Percentiles rank a stretch among this genome's conserved stretches.
These are phyloP conservation scores for Ricinus communis DNA, from an alignment of 345 rosid genomes.

Conservation along the genomic window DNA sequence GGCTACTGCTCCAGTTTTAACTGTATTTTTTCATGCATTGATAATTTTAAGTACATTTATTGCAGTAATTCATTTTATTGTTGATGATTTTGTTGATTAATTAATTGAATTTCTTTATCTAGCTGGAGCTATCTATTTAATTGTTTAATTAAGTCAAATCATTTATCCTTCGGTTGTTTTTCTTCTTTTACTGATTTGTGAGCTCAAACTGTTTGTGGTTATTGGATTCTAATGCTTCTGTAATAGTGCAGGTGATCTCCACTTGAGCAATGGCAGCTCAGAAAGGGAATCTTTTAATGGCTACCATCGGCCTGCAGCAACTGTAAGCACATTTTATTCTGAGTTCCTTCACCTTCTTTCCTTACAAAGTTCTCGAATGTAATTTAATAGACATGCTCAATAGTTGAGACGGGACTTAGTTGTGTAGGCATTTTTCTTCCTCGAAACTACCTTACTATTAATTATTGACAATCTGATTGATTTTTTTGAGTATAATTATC, in stretches of 20 bases:
- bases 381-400: not conserved
- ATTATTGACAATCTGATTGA: not conserved
- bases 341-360: not conserved
- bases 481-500: not conserved
- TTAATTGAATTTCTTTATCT: too few relatives aligned
- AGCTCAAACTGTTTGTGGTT: conserved; percentile 10
- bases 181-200: not conserved
- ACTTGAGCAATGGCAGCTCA: conserved; percentile 32
- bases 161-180: not conserved
- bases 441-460: not conserved
- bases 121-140: not conserved
- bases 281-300: conserved; percentile 41
- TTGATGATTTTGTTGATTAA: not conserved
- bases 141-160: not conserved
- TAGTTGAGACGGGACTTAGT: not conserved
- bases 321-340: conserved; percentile 35
- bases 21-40: conserved; percentile 15
- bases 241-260: conserved; percentile 48
- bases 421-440: not conserved
- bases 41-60: conserved; percentile 8
- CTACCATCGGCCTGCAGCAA: conserved; percentile 41
- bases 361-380: not conserved
- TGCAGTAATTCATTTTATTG: conserved; percentile 8
- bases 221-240: conserved; percentile 23
- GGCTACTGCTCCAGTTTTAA: not conserved